These are phyloP conservation scores for Fusarium bulbicola DNA, from an alignment of 2,329 filamentous ascomycete species.

Conservation along the genomic window DNA sequence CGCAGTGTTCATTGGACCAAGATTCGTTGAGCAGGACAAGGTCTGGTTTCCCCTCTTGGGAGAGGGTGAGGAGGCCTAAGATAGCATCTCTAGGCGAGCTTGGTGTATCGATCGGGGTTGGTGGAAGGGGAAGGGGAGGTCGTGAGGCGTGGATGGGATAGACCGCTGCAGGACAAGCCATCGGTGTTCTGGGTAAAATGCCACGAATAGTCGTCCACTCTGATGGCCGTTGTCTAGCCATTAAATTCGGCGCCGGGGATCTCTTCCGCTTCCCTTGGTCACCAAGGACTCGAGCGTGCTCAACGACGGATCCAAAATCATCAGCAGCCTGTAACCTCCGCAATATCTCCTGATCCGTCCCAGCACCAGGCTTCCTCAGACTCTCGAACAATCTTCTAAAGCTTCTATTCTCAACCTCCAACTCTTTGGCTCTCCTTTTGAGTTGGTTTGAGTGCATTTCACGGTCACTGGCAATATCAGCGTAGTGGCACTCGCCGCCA, in stretches of 20 bases:
- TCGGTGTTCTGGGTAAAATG: not conserved
- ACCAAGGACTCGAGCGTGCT: not conserved
- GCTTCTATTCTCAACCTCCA: not conserved
- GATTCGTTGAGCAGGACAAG: not conserved
- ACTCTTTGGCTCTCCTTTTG: not conserved
- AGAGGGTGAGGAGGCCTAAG: not conserved
- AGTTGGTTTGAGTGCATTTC: not conserved
- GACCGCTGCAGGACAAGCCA: not conserved
- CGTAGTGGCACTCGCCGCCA: not conserved
- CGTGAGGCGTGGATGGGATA: not conserved
- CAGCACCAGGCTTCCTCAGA: accelerated
- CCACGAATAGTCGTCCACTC: not conserved
- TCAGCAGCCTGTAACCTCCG: not conserved
- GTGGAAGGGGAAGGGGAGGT: too few species aligned
- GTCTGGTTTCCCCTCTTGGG: accelerated
- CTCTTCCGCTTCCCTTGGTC: not conserved
- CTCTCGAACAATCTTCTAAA: not conserved
- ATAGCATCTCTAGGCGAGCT: not conserved
- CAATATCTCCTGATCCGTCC: not conserved
- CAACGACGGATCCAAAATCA: not conserved
- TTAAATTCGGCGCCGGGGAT: not conserved
- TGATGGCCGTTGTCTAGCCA: not conserved
- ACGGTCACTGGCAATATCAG: not conserved
- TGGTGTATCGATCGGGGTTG: not conserved
- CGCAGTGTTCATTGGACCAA: not conserved